These are phyloP conservation scores for Diplotaxis tenuifolia DNA, from an alignment of 345 rosid genomes.

Conservation along the genomic window DNA sequence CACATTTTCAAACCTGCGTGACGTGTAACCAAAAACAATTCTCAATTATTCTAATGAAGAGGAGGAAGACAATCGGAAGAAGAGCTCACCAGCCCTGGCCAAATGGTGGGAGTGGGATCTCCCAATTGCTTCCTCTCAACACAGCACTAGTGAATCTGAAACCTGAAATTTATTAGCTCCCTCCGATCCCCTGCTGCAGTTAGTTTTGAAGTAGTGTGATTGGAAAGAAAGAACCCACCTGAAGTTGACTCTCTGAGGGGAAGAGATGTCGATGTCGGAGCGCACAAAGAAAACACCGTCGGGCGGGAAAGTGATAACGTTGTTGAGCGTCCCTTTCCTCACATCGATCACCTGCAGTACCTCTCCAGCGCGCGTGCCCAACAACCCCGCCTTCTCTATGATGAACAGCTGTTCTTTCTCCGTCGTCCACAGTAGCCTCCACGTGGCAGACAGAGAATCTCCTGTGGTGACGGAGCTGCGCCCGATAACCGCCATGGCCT, in stretches of 20 bases:
- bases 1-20: conserved; percentile 53
- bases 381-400: conserved; percentile 71
- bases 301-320: conserved; percentile 90
- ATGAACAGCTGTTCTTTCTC: conserved; percentile 96
- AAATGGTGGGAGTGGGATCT: conserved; percentile 83
- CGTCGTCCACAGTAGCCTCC: conserved; percentile 91
- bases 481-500: conserved; percentile 59
- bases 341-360: conserved; percentile 92
- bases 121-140: conserved; percentile 67
- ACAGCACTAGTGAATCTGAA: conserved; percentile 77
- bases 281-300: conserved; percentile 89
- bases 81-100: conserved; percentile 86
- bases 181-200: no score
- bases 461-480: conserved; percentile 56
- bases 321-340: conserved; percentile 51
- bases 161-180: not conserved
- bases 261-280: conserved; percentile 63
- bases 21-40: no score
- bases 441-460: conserved; percentile 65
- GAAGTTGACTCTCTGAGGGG: conserved; percentile 78
- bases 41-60: not conserved
- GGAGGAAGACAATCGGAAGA: no score
- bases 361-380: conserved; percentile 75
- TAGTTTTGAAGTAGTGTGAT: not conserved
- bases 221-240: conserved; percentile 36